Evolutionary conservation across 495 filamentous ascomycete genomes (phyloP), one percentile per base, ranked within the genome.

Genomic region (Hypoxylon intermedium): DNA sequence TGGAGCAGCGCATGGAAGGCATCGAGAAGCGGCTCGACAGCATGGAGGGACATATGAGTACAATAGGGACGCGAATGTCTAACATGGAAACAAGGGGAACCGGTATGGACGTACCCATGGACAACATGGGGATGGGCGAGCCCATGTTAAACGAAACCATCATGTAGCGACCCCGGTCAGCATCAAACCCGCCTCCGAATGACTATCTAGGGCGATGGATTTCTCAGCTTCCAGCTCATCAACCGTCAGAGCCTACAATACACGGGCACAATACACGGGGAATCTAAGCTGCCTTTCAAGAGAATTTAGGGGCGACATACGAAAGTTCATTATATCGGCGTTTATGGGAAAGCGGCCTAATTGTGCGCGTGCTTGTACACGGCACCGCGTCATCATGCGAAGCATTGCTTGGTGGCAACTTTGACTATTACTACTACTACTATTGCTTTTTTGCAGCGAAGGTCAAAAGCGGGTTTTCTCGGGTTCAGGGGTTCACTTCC

Each of bases 11-110:
- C 12, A 58, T 78, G 0, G 74, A 77, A 1, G 55, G 55, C 6
- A 71, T 80, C 20, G 77, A 79, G 56, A 75, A 77, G 65, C 60
- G 74, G 7, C 52, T 81, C n/a, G 75, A 77, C n/a, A n/a, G n/a
- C n/a, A n/a, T n/a, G n/a, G n/a, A n/a, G n/a, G n/a, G n/a, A n/a
- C n/a, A n/a, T n/a, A n/a, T n/a, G n/a, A n/a, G n/a, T n/a, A n/a
- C n/a, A n/a, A n/a, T n/a, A 16, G 77, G 80, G 42, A 67, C 69
- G 20, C 69, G 73, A n/a, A 58, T 78, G 58, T 67, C 60, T 23
- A 71, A 67, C 24, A 71, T 79, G 58, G 77, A 80, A 51, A 60
- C 69, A 9, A 72, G 72, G n/a, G 58, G 64, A 11, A 43, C 72
- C 13, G 67, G 72, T 26, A 69, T 80, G 64, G 77, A 80, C 33